phyloP scores from a whole-genome alignment of 2,329 filamentous ascomycete genomes.

The Diaporthe capsici region DNA sequence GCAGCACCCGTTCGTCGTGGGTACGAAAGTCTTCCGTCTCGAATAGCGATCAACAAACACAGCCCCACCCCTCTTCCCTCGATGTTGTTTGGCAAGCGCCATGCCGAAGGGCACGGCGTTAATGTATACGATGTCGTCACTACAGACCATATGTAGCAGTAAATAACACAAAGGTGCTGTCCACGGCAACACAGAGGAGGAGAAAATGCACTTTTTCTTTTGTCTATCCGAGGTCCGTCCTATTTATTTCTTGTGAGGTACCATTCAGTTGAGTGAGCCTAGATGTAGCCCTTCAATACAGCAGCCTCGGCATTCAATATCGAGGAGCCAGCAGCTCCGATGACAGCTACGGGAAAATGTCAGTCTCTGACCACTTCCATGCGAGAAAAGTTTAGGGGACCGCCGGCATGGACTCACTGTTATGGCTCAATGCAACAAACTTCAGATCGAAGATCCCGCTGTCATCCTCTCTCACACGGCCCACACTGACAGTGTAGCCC shows the following conservation, averaged over 20 bases:
- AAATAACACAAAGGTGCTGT: not conserved
- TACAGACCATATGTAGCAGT: not conserved
- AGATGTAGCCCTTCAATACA: slow-evolving; percentile 88
- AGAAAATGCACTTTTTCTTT: not conserved
- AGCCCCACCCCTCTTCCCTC: not conserved
- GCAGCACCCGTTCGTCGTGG: not conserved
- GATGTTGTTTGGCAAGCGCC: not conserved
- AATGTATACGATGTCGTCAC: not conserved
- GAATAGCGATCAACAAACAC: not conserved
- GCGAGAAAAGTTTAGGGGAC: not conserved
- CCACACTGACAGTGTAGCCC: slow-evolving; percentile 93
- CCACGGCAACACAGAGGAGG: not conserved
- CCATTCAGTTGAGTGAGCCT: slow-evolving; percentile 41
- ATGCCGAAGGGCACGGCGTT: not conserved
- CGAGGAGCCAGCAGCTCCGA: slow-evolving; percentile 95
- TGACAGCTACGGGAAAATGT: slow-evolving; percentile 72
- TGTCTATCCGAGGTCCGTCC: slow-evolving; percentile 21
- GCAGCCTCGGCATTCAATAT: slow-evolving; percentile 96
- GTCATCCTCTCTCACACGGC: slow-evolving; percentile 87
- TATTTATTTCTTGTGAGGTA: not conserved
- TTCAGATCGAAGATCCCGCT: slow-evolving; percentile 94
- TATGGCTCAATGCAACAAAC: slow-evolving; percentile 93
- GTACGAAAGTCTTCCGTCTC: not conserved
- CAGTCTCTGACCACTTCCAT: slow-evolving; percentile 41
- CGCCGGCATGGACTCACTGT: slow-evolving; percentile 63